Evolutionary conservation across 1,284 basidiomycete genomes (phyloP).

Genomic region (Irpex lacteus): DNA sequence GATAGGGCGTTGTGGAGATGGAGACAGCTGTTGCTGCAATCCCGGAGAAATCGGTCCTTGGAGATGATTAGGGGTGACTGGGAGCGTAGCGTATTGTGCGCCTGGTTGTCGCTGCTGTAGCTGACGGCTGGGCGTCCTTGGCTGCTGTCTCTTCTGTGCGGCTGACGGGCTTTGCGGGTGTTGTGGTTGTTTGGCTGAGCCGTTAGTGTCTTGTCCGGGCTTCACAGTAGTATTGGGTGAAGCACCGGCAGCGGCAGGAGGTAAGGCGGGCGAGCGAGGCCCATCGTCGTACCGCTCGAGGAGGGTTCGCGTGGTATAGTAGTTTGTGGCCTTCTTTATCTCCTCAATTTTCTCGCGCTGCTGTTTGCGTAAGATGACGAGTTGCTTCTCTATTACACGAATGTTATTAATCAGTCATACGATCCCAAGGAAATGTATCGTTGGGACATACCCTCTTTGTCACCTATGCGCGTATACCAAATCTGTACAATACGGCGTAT

Average conservation of each 20-base stretch:
- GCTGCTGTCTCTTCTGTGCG: constrained; percentile 19
- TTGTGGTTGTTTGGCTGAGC: constrained; percentile 14
- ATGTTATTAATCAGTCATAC: no score
- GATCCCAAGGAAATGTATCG: no score
- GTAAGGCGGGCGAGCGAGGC: constrained; percentile 32
- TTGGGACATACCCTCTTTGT: constrained; percentile 72
- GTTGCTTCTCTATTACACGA: constrained; percentile 67
- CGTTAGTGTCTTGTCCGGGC: constrained; percentile 25
- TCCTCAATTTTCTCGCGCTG: constrained; percentile 91
- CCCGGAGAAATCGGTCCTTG: constrained; percentile 19
- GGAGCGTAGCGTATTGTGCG: not conserved
- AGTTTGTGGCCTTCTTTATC: constrained; percentile 97
- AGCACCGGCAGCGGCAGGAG: constrained; percentile 25
- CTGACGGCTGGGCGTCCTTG: not conserved
- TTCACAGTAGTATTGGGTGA: constrained; percentile 6
- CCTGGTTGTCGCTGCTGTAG: not conserved
- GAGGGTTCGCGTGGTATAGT: constrained; percentile 87
- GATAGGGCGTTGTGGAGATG: constrained; percentile 38
- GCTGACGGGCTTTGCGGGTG: constrained; percentile 18
- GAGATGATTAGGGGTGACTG: not conserved
- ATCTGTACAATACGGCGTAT: constrained; percentile 81
- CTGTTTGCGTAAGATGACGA: constrained; percentile 74
- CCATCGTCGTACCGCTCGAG: constrained; percentile 88
- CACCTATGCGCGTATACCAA: constrained; percentile 85
- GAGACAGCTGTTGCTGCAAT: constrained; percentile 37